These are phyloP conservation scores for Paramecium biaurelia DNA, from an alignment of 73 alveolate genomes.

Conservation along the genomic window DNA sequence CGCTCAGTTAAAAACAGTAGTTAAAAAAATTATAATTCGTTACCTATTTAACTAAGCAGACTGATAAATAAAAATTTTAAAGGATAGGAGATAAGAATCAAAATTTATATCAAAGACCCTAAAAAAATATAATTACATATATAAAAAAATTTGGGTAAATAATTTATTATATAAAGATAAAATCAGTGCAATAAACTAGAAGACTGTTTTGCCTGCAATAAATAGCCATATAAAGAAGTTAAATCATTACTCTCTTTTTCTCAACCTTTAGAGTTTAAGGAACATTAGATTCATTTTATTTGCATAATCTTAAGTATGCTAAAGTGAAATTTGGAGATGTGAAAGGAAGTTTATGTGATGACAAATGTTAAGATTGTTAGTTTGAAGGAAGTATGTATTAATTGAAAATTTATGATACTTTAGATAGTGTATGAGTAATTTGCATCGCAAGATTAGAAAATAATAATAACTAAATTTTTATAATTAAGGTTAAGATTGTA, in stretches of 20 bases:
- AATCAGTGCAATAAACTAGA: too few relatives aligned
- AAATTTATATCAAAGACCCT: conserved; percentile 35
- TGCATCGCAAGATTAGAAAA: too few relatives aligned
- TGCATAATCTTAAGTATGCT: background rate
- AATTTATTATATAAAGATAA: too few relatives aligned
- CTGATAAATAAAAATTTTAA: background rate
- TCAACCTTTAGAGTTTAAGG: background rate
- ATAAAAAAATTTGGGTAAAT: conserved; percentile 39
- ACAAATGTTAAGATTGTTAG: background rate
- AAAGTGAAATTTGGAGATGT: background rate
- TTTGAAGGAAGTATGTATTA: conserved; percentile 64
- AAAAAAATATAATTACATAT: conserved; percentile 35
- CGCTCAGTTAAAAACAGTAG: background rate
- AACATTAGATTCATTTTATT: background rate
- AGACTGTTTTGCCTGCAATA: too few relatives aligned
- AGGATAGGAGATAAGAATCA: background rate
- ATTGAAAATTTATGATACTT: conserved; percentile 87
- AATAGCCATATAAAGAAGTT: too few relatives aligned
- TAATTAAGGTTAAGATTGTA: conserved; percentile 41
- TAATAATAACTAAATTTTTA: background rate
- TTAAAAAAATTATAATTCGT: background rate
- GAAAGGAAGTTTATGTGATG: background rate
- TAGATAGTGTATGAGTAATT: too few relatives aligned
- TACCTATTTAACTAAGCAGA: background rate
- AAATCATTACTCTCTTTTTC: too few relatives aligned